These are phyloP conservation scores for Zygosaccharomyces lentus DNA, from an alignment of 805 yeast species.

Conservation along the genomic window DNA sequence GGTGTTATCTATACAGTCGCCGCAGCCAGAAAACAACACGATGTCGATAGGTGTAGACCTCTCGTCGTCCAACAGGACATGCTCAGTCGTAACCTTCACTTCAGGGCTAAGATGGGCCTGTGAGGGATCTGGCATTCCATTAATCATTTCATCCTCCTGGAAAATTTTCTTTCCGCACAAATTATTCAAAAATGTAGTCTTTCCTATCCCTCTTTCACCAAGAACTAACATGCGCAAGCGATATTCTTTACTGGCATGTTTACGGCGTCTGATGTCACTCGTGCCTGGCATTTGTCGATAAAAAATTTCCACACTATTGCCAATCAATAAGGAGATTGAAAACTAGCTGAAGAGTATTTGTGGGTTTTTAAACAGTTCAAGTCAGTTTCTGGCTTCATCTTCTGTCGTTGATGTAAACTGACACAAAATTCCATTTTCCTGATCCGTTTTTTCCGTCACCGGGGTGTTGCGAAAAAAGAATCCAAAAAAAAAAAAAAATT, in stretches of 20 bases:
- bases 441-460: background rate
- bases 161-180: constrained; percentile 51
- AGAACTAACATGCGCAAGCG: constrained; percentile 64
- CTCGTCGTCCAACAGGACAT: constrained; percentile 55
- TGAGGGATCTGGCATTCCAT: constrained; percentile 26
- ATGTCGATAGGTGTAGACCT: constrained; percentile 52
- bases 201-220: constrained; percentile 73
- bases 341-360: background rate
- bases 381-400: background rate
- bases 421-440: background rate
- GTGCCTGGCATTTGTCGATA: constrained; percentile 14
- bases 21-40: constrained; percentile 70
- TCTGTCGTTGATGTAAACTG: background rate
- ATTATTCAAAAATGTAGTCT: constrained; percentile 67
- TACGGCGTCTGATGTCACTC: constrained; percentile 49
- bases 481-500: background rate
- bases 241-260: constrained; percentile 57
- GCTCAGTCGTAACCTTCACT: constrained; percentile 43
- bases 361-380: background rate
- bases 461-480: background rate
- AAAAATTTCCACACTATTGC: background rate
- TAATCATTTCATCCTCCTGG: constrained; percentile 18
- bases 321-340: background rate
- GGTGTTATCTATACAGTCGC: constrained; percentile 66
- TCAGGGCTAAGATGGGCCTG: constrained; percentile 37